phyloP scores from a whole-genome alignment of 805 yeast genomes.

The Yamadazyma scolyti region DNA sequence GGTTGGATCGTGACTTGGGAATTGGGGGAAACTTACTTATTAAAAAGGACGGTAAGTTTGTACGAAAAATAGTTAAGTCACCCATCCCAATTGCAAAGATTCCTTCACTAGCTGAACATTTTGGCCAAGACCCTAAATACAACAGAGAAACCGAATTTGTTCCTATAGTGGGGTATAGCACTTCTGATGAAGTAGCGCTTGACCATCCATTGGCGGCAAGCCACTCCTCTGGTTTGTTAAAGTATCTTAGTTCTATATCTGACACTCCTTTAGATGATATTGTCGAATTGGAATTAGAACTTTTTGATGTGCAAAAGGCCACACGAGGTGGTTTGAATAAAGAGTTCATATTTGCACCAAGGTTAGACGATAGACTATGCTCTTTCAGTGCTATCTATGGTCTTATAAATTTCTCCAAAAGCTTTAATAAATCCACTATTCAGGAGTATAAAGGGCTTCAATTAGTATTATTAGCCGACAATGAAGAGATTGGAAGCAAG shows the following conservation, averaged over 20 bases:
- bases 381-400: constrained; percentile 35
- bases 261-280: constrained; percentile 18
- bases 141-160: constrained; percentile 74
- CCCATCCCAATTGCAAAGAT: constrained; percentile 75
- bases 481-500: constrained; percentile 41
- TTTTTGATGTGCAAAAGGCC: constrained; percentile 34
- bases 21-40: constrained; percentile 74
- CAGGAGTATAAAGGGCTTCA: constrained; percentile 23
- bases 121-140: constrained; percentile 69
- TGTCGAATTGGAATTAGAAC: constrained; percentile 31
- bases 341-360: constrained; percentile 37
- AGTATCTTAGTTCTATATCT: constrained; percentile 26
- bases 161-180: constrained; percentile 64
- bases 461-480: constrained; percentile 32
- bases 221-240: constrained; percentile 30
- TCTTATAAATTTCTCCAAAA: constrained; percentile 20
- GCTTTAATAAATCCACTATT: constrained; percentile 12
- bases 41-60: constrained; percentile 33
- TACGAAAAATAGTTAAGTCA: constrained; percentile 46
- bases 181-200: constrained; percentile 1
- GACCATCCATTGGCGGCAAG: constrained; percentile 1
- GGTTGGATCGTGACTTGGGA: constrained; percentile 88
- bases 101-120: constrained; percentile 85
- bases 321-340: constrained; percentile 31
- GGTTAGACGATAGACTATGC: constrained; percentile 41